Conservation (phyloP, 805 yeast genomes). For the Ogataea allantospora region DNA sequence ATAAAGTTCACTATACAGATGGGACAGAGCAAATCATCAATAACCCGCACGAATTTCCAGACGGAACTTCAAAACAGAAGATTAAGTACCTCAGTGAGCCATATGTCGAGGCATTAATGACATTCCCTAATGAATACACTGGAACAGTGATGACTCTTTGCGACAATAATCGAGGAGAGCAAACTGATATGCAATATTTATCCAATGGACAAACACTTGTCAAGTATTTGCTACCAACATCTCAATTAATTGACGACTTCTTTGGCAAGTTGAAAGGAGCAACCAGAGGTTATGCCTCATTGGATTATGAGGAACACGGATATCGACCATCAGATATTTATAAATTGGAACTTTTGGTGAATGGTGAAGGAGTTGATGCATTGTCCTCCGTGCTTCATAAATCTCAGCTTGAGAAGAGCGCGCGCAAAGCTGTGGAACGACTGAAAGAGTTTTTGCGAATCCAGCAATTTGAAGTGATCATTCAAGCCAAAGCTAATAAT, state of each 20-base stretch:
- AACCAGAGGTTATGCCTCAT: constrained; percentile 89
- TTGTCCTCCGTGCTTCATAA: constrained; percentile 86
- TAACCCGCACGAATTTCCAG: constrained; percentile 94
- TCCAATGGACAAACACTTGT: constrained; percentile 78
- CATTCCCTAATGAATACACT: constrained; percentile 84
- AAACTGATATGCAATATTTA: constrained; percentile 72
- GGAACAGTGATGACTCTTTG: constrained; percentile 87
- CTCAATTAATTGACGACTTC: constrained; percentile 91
- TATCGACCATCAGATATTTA: constrained; percentile 77
- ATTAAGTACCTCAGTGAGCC: constrained; percentile 72
- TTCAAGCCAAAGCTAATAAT: constrained; percentile 82
- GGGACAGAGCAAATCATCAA: constrained; percentile 67
- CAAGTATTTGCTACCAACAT: constrained; percentile 79
- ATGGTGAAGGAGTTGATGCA: constrained; percentile 89
- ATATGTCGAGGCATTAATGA: constrained; percentile 83
- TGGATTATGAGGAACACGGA: constrained; percentile 94
- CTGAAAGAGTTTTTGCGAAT: constrained; percentile 76
- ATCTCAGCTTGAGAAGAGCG: constrained; percentile 69
- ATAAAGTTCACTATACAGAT: constrained; percentile 65
- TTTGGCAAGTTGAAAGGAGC: constrained; percentile 89
- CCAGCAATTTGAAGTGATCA: constrained; percentile 88
- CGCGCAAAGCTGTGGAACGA: constrained; percentile 77
- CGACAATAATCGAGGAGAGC: constrained; percentile 80
- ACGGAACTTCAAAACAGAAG: constrained; percentile 40
- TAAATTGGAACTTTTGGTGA: constrained; percentile 84